Evolutionary conservation across 2,329 filamentous ascomycete genomes (phyloP).

Genomic region (Paraconiothyrium sp.): DNA sequence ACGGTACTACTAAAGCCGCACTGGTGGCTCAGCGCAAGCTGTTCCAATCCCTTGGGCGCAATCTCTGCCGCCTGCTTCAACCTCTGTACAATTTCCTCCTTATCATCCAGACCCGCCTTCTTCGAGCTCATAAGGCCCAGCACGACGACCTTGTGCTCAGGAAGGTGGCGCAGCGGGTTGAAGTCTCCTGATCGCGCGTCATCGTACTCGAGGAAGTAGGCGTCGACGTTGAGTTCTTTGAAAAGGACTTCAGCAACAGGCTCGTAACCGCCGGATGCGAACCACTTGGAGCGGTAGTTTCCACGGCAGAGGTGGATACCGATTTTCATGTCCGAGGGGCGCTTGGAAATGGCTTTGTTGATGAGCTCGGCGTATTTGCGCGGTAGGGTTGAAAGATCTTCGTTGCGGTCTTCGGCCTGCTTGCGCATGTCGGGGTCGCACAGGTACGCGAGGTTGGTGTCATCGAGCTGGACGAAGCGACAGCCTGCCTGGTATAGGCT

Average conservation of each 20-base stretch:
- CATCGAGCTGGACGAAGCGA: slow-evolving; percentile 67
- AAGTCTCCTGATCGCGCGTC: slow-evolving; percentile 66
- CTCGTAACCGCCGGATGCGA: slow-evolving; percentile 67
- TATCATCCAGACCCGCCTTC: slow-evolving; percentile 66
- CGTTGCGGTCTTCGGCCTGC: slow-evolving; percentile 62
- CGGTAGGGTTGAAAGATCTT: slow-evolving; percentile 60
- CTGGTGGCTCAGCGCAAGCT: slow-evolving; percentile 66
- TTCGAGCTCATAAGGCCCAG: slow-evolving; percentile 66
- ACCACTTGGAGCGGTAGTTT: slow-evolving; percentile 67
- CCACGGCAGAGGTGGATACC: slow-evolving; percentile 67
- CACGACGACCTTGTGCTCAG: slow-evolving; percentile 64
- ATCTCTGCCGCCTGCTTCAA: slow-evolving; percentile 52
- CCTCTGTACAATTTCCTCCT: slow-evolving; percentile 51
- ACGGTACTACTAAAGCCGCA: slow-evolving; percentile 67
- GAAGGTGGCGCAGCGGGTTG: slow-evolving; percentile 63
- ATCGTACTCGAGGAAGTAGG: slow-evolving; percentile 69
- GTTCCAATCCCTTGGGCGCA: slow-evolving; percentile 63
- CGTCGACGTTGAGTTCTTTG: slow-evolving; percentile 65
- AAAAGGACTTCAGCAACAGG: slow-evolving; percentile 67
- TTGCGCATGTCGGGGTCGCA: slow-evolving; percentile 66
- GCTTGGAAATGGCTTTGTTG: slow-evolving; percentile 63
- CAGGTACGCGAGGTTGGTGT: slow-evolving; percentile 68
- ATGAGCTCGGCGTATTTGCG: slow-evolving; percentile 64
- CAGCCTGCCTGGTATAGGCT: slow-evolving; percentile 64
- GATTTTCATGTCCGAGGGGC: slow-evolving; percentile 64